A percentile compares a stretch with the other conserved stretches of the same genome.
phyloP scores from a whole-genome alignment of 1,284 basidiomycete genomes.

The Sporisorium scitamineum region DNA sequence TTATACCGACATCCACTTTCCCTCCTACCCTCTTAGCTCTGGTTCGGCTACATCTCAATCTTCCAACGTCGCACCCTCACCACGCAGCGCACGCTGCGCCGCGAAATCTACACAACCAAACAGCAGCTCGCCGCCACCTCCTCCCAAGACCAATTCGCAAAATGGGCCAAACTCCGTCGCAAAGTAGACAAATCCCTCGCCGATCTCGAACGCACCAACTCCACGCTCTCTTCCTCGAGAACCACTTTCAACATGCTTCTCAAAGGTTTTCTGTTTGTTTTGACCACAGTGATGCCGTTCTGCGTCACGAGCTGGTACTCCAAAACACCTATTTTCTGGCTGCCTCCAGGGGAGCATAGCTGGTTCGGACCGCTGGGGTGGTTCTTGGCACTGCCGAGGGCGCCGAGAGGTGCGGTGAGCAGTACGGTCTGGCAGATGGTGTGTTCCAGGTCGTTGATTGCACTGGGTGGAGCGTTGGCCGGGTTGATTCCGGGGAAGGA shows the following conservation, averaged over 20 bases:
- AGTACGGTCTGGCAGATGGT: conserved; percentile 54
- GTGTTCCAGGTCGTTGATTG: conserved; percentile 34
- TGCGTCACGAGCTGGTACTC: conserved; percentile 62
- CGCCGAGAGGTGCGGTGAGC: conserved; percentile 54
- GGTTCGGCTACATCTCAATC: conserved; percentile 35
- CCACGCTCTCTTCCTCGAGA: conserved; percentile 35
- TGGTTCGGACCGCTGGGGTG: conserved; percentile 64
- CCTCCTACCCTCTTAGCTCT: conserved; percentile 15
- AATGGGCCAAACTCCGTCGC: conserved; percentile 94
- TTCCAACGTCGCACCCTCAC: conserved; percentile 45
- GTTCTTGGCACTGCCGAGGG: conserved; percentile 56
- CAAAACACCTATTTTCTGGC: conserved; percentile 67
- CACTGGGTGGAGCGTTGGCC: conserved; percentile 9
- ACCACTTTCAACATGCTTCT: conserved; percentile 55
- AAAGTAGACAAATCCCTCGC: conserved; percentile 92
- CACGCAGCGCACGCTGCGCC: conserved; percentile 44
- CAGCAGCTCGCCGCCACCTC: conserved; percentile 88
- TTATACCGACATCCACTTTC: conserved; percentile 1
- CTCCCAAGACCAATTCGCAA: conserved; percentile 97
- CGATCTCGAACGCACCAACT: conserved; percentile 87
- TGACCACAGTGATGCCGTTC: conserved; percentile 64
- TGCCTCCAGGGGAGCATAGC: conserved; percentile 54
- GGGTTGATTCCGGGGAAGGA: conserved; percentile 29
- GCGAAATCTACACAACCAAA: conserved; percentile 75
- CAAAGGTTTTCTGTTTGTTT: conserved; percentile 57